Percentiles rank a stretch among this genome's conserved stretches.
Evolutionary conservation across 176 grass and related monocot genomes (phyloP).

Genomic region (Typha latifolia): DNA sequence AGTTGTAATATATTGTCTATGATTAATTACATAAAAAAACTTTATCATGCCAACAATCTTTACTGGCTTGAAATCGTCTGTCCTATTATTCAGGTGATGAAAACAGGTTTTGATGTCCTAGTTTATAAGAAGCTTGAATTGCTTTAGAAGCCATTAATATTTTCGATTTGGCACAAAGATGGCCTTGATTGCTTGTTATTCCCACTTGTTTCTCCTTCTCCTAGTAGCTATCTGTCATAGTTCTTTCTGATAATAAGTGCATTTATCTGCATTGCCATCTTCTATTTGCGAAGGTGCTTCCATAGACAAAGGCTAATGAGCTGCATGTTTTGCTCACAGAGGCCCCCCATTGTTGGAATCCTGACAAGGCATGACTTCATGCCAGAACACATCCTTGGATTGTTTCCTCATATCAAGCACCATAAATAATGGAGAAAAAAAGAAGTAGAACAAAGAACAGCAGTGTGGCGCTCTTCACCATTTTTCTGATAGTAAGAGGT

Average conservation of each 20-base stretch:
- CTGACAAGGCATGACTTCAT: slow-evolving; percentile 70
- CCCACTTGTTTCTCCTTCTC: too few species aligned
- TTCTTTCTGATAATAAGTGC: not conserved
- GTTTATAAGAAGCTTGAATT: too few species aligned
- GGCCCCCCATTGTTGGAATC: slow-evolving; percentile 45
- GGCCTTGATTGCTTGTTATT: too few species aligned
- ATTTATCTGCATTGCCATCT: not conserved
- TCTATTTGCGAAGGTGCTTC: not conserved
- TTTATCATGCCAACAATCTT: too few species aligned
- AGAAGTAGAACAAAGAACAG: not conserved
- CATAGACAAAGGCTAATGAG: not conserved
- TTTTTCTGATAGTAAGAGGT: not conserved
- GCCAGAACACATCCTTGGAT: slow-evolving; percentile 40
- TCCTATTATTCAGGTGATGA: too few species aligned
- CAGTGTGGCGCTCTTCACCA: not conserved
- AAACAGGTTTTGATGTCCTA: too few species aligned
- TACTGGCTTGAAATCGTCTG: too few species aligned
- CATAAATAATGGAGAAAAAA: not conserved
- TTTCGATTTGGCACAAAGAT: too few species aligned
- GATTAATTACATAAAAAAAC: too few species aligned
- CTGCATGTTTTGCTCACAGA: slow-evolving; percentile 1
- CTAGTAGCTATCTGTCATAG: too few species aligned
- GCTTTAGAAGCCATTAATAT: too few species aligned
- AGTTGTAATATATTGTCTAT: too few species aligned
- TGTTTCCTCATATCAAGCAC: slow-evolving; percentile 19